Base-by-base conservation (phyloP, 2,329 filamentous ascomycete species). In the Daldinia sp. region DNA sequence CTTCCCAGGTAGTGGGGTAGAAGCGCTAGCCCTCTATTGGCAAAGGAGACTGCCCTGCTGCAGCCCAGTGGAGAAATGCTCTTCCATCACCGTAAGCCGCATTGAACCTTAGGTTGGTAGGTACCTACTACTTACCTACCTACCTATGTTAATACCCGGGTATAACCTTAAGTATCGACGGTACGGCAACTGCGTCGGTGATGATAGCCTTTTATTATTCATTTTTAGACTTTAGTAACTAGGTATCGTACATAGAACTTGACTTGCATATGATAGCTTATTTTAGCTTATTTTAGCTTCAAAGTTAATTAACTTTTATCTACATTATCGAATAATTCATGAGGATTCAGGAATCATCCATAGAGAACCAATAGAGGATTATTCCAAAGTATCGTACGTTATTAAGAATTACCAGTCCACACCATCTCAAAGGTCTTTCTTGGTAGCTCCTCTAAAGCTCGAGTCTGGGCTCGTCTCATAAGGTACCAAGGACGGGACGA, bases 1-100 rank as follows among this genome's bases (percentile, higher is more conserved):
- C 43, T 56, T 47, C 55, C 56, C 50, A 49, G 47, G 23, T 60
- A 63, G 51, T 60, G 63, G 63, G 63, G 63, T 41, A 23, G 15
- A 15, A 7, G 5, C 43, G 52, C 59, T 63, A 66, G 21, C 15
- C 47, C 27, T 47, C 19, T 41, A 50, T 37, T 37, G 50, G 53
- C 49, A 52, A 61, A 49, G 30, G 48, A 5, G 32, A n/a, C n/a
- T 51, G 23, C 48, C 13, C 48, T 25, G 7, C 17, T 35, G 30
- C 32, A 35, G 32, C 21, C 2, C 13, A 35, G 48, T 51, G 48
- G 48, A 35, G 48, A 51, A 35, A 51, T 37, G 47, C 47, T 37
- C 19, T 51, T 35, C 48, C 30, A 25, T 23, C 17, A 37, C 19
- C 32, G 30, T 32, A 37, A 35, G 30, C n/a, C 48, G 48, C 32